Evolutionary conservation across 768 basidiomycete species (phyloP).

Genomic region (Calocera viscosa): DNA sequence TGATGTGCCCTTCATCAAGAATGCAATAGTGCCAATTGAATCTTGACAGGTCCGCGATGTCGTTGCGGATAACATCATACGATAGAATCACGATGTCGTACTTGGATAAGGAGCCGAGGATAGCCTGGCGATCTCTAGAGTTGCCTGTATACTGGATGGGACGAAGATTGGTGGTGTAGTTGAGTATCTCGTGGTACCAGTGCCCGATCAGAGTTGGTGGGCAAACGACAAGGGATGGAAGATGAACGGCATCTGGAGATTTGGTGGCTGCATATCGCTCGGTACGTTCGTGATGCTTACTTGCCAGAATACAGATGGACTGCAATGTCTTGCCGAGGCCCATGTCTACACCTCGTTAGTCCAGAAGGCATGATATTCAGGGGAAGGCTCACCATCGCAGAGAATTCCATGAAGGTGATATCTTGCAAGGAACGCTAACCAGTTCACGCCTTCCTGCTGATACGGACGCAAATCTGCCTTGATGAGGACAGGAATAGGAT

Average conservation of each 20-base stretch:
- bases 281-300: slow-evolving; percentile 82
- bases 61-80: slow-evolving; percentile 94
- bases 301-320: slow-evolving; percentile 90
- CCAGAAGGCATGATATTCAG: slow-evolving; percentile 11
- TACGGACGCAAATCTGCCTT: slow-evolving; percentile 93
- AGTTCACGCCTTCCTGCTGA: slow-evolving; percentile 96
- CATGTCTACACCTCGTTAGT: slow-evolving; percentile 55
- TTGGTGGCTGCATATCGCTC: slow-evolving; percentile 51
- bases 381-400: slow-evolving; percentile 70
- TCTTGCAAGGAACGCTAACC: slow-evolving; percentile 95
- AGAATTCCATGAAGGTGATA: slow-evolving; percentile 96
- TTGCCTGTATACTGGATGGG: slow-evolving; percentile 85
- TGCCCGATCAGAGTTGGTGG: slow-evolving; percentile 96
- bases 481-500: slow-evolving; percentile 71
- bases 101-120: slow-evolving; percentile 50
- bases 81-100: slow-evolving; percentile 94
- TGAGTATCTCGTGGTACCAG: slow-evolving; percentile 96
- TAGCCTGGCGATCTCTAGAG: slow-evolving; percentile 60
- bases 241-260: slow-evolving; percentile 64
- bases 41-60: slow-evolving; percentile 60
- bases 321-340: slow-evolving; percentile 96
- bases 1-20: slow-evolving; percentile 95
- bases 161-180: slow-evolving; percentile 72
- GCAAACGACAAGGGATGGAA: slow-evolving; percentile 90
- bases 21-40: slow-evolving; percentile 90